These are phyloP conservation scores for Podila horticola DNA, from an alignment of 192 early-diverging fungal genomes.

Conservation along the genomic window DNA sequence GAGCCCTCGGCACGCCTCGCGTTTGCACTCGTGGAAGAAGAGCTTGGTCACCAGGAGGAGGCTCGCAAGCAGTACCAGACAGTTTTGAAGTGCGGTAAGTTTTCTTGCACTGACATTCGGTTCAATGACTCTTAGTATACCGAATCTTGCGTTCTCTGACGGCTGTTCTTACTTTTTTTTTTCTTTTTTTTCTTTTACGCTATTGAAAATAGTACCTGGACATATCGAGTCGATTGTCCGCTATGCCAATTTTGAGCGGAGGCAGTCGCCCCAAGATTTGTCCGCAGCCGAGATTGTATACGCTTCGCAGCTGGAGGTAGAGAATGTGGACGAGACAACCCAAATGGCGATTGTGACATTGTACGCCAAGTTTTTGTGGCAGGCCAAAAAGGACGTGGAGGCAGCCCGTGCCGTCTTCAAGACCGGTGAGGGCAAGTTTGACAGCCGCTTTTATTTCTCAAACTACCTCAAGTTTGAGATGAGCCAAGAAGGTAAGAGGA, in stretches of 20 bases:
- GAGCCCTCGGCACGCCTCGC: constrained; percentile 67
- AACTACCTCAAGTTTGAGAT: constrained; percentile 74
- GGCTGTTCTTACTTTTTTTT: background rate
- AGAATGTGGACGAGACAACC: constrained; percentile 55
- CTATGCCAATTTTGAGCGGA: constrained; percentile 72
- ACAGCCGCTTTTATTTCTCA: constrained; percentile 65
- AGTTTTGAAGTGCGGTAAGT: constrained; percentile 64
- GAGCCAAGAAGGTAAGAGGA: constrained; percentile 57
- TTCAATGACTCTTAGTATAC: background rate
- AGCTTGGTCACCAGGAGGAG: constrained; percentile 60
- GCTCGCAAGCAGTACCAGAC: constrained; percentile 68
- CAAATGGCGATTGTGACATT: constrained; percentile 64
- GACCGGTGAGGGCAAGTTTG: constrained; percentile 52
- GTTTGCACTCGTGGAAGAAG: constrained; percentile 72
- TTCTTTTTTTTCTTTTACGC: background rate
- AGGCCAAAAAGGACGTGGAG: constrained; percentile 52
- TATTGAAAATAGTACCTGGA: constrained; percentile 62
- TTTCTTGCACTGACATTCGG: background rate
- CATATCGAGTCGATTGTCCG: constrained; percentile 73
- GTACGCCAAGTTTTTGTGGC: constrained; percentile 60
- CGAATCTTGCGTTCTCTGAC: too few species aligned
- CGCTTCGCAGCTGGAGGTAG: constrained; percentile 41
- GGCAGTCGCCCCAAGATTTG: constrained; percentile 57
- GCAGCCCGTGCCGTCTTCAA: constrained; percentile 61
- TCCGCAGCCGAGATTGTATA: constrained; percentile 47